phyloP scores from a whole-genome alignment of 495 filamentous ascomycete genomes.

The Venustampulla echinocandica region DNA sequence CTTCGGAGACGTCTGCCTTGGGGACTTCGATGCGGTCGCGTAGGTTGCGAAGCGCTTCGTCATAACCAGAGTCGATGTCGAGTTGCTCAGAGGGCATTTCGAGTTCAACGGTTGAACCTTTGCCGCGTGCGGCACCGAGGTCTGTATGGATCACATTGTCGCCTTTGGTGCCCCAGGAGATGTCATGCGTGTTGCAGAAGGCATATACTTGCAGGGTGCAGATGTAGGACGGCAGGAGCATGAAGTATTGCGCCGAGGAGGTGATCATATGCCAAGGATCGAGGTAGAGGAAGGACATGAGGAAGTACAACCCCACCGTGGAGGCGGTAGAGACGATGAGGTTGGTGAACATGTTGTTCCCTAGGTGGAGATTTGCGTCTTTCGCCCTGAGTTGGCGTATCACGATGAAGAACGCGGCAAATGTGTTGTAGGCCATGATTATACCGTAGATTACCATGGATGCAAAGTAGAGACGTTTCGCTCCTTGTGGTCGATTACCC shows the following conservation, averaged over 20 bases:
- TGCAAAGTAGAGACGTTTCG: constrained; percentile 80
- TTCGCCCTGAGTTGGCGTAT: constrained; percentile 61
- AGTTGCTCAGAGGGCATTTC: constrained; percentile 98
- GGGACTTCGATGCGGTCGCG: constrained; percentile 85
- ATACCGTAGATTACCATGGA: constrained; percentile 81
- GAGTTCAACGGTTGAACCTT: constrained; percentile 67
- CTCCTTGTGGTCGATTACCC: constrained; percentile 94
- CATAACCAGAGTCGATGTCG: constrained; percentile 96
- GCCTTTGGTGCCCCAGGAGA: constrained; percentile 98
- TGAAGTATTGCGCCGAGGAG: constrained; percentile 83
- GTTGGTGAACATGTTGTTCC: constrained; percentile 87
- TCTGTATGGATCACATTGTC: constrained; percentile 92
- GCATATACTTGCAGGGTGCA: constrained; percentile 97
- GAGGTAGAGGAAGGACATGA: constrained; percentile 91
- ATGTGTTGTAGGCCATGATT: constrained; percentile 95
- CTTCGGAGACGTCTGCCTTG: constrained; percentile 49
- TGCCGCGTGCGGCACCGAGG: constrained; percentile 72
- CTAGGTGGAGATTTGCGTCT: constrained; percentile 44
- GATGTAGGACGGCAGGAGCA: constrained; percentile 86
- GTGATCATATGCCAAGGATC: constrained; percentile 99
- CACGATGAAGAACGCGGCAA: constrained; percentile 79
- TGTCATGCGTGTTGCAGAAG: constrained; percentile 99
- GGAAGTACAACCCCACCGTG: constrained; percentile 90
- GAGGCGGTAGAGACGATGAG: constrained; percentile 82
- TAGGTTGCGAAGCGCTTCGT: constrained; percentile 93